These are phyloP conservation scores for Ophiocytium majus DNA, from an alignment of 352 stramenopile genomes.

Conservation along the genomic window DNA sequence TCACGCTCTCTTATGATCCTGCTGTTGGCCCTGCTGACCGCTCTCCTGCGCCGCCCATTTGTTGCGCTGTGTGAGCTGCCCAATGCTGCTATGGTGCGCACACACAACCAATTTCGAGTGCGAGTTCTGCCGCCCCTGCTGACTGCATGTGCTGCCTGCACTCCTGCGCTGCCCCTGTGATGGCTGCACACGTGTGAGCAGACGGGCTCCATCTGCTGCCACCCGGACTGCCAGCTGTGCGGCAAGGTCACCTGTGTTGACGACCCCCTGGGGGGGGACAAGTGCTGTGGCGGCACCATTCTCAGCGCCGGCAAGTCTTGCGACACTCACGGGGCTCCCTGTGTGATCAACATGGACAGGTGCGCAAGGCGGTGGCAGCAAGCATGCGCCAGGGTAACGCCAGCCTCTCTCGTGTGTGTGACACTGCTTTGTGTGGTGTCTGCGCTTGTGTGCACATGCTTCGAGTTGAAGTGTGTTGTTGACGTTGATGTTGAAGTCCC, in stretches of 20 bases:
- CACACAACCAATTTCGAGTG: too few species aligned
- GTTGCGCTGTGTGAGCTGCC: too few species aligned
- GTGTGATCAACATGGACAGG: not conserved
- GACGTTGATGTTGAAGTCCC: too few species aligned
- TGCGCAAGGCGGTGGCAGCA: not conserved
- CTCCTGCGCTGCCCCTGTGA: not conserved
- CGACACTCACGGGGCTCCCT: not conserved
- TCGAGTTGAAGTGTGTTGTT: not conserved
- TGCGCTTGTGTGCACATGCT: not conserved
- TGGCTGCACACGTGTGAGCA: not conserved
- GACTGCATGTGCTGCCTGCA: not conserved
- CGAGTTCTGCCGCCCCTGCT: not conserved
- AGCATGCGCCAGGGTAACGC: not conserved
- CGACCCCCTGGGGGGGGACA: not conserved
- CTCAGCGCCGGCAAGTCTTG: not conserved
- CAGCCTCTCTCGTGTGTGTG: not conserved
- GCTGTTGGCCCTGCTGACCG: not conserved
- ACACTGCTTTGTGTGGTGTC: not conserved
- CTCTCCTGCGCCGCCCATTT: not conserved
- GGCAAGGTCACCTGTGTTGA: not conserved
- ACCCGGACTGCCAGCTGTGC: not conserved
- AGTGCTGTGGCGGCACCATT: not conserved
- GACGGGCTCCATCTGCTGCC: not conserved
- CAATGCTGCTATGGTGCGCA: not conserved
- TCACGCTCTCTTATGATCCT: too few species aligned